Conservation (phyloP, 768 basidiomycete species). For the Termitomyces sp. region DNA sequence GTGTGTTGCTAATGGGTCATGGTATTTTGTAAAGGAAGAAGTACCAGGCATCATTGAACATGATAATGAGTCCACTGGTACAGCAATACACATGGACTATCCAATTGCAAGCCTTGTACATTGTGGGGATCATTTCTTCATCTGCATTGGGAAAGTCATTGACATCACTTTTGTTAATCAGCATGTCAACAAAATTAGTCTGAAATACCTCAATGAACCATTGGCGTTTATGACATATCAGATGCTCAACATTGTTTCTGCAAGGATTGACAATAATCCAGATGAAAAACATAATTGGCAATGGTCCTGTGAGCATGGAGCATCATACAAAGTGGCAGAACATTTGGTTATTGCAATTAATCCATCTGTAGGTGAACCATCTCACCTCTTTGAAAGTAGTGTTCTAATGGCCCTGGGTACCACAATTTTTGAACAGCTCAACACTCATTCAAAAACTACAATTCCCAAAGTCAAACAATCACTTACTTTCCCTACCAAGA, state of each 20-base stretch:
- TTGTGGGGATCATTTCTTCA: background rate
- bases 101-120: background rate
- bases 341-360: background rate
- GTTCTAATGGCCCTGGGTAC: background rate
- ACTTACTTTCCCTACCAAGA: background rate
- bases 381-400: background rate
- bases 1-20: background rate
- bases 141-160: background rate
- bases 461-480: background rate
- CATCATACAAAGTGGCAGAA: background rate
- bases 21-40: background rate
- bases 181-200: background rate
- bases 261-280: background rate
- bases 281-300: background rate
- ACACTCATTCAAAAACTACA: no score
- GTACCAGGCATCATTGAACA: background rate
- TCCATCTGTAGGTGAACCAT: background rate
- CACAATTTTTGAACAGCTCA: background rate
- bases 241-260: background rate
- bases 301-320: background rate
- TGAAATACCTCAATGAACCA: background rate
- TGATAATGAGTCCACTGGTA: background rate
- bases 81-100: background rate
- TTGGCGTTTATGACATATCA: background rate
- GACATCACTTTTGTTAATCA: background rate